A percentile compares a stretch with the other conserved stretches of the same genome.
phyloP scores from a whole-genome alignment of 306 rosid species.

The Acacia acuminata region DNA sequence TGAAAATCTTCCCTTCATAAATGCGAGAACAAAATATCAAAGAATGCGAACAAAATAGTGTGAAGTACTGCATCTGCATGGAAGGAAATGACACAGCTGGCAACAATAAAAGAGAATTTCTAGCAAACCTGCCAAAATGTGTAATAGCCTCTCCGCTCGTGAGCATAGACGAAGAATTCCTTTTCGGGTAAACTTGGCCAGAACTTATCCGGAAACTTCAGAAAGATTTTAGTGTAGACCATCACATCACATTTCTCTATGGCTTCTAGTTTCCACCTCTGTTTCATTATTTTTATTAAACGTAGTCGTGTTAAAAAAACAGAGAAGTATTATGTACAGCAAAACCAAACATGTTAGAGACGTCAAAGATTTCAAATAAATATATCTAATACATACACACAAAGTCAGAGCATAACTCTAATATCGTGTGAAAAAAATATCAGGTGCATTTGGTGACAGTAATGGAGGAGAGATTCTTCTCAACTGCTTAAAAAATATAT shows the following conservation, averaged over 20 bases:
- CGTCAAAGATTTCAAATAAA: not conserved
- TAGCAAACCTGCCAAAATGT: conserved; percentile 97
- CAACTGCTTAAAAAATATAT: not conserved
- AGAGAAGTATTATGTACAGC: conserved; percentile 5
- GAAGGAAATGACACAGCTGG: conserved; percentile 32
- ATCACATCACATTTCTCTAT: conserved; percentile 84
- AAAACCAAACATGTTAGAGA: conserved; percentile 12
- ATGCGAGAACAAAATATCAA: conserved; percentile 10
- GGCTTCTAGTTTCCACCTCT: conserved; percentile 94
- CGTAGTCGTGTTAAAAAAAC: conserved; percentile 27
- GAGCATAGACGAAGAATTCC: conserved; percentile 98
- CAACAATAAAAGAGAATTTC: conserved; percentile 7
- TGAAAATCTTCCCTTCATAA: not conserved
- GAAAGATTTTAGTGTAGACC: conserved; percentile 94
- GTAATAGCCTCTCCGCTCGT: conserved; percentile 92
- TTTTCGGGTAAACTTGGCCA: conserved; percentile 94
- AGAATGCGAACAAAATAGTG: conserved; percentile 2
- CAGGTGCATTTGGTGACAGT: not conserved
- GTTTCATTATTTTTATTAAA: conserved; percentile 41
- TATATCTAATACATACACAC: not conserved
- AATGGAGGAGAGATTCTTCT: not conserved
- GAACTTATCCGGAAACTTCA: conserved; percentile 82
- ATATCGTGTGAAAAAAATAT: not conserved
- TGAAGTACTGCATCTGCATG: not conserved
- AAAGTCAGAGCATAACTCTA: not conserved